Conservation (phyloP, 164 flowering plant species). For the Vitis cinerea region DNA sequence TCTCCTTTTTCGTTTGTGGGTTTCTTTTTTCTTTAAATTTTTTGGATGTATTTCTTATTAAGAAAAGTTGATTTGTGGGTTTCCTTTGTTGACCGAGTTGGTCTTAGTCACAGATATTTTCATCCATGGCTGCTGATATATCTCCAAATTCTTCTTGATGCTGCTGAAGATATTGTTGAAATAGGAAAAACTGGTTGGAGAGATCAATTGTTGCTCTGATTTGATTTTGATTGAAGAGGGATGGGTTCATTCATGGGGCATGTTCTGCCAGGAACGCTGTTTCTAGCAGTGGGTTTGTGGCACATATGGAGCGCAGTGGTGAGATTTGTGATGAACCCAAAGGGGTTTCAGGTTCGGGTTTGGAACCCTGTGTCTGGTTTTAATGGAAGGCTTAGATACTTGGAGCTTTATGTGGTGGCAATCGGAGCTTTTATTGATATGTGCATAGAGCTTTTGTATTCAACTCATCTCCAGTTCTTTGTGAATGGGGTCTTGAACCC, state of each 20-base stretch:
- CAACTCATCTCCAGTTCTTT: slow-evolving; percentile 81
- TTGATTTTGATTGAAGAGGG: not conserved
- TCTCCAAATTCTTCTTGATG: too few relatives aligned
- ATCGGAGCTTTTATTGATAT: slow-evolving; percentile 71
- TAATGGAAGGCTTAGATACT: slow-evolving; percentile 59
- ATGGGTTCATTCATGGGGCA: slow-evolving; percentile 99
- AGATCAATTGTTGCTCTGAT: too few relatives aligned
- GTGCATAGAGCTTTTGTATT: slow-evolving; percentile 83
- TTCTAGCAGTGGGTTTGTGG: slow-evolving; percentile 80
- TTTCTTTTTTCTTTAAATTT: too few relatives aligned
- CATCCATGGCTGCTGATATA: too few relatives aligned
- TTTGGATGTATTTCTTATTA: too few relatives aligned
- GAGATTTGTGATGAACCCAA: slow-evolving; percentile 59
- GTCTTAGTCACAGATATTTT: too few relatives aligned
- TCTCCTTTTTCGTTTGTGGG: too few relatives aligned
- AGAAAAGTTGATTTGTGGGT: too few relatives aligned
- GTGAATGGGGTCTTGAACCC: slow-evolving; percentile 88
- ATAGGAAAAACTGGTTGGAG: too few relatives aligned
- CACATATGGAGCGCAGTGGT: slow-evolving; percentile 75
- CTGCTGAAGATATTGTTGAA: too few relatives aligned
- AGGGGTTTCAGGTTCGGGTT: slow-evolving; percentile 60
- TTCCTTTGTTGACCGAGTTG: too few relatives aligned
- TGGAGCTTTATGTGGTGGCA: slow-evolving; percentile 76
- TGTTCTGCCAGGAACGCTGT: slow-evolving; percentile 82
- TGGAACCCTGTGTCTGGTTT: slow-evolving; percentile 89